Evolutionary conservation across 108 stramenopile species (phyloP).

Genomic region (Parmales sp.): DNA sequence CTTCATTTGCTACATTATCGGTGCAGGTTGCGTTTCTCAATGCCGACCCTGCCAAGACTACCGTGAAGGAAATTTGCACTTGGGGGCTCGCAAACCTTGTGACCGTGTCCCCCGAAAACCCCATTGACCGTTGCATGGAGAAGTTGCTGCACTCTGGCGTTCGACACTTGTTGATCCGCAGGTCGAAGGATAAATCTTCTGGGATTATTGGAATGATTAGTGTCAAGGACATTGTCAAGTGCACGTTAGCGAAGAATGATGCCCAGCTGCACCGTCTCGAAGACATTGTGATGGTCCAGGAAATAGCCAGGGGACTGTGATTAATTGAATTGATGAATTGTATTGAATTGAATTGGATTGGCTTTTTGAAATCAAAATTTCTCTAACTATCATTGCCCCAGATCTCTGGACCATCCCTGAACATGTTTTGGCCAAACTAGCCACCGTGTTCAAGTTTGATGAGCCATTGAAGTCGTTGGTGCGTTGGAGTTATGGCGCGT

Average conservation of each 20-base stretch:
- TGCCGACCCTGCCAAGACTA: not conserved
- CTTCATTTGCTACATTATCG: too few species aligned
- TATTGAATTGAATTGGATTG: too few species aligned
- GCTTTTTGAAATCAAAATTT: too few species aligned
- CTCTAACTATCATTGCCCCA: too few species aligned
- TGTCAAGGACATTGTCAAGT: slow-evolving; percentile 14
- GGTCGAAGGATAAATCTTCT: not conserved
- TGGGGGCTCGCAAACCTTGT: not conserved
- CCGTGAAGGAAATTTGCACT: not conserved
- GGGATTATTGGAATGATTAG: not conserved
- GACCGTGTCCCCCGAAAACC: not conserved
- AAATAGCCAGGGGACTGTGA: too few species aligned
- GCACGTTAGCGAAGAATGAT: not conserved
- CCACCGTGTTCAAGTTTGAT: too few species aligned
- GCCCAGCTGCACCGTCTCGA: slow-evolving; percentile 6
- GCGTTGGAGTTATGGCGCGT: too few species aligned
- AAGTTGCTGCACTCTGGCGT: not conserved
- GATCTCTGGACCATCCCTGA: too few species aligned
- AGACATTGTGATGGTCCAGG: too few species aligned
- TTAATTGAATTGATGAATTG: too few species aligned
- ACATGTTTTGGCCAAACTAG: too few species aligned
- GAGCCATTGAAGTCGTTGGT: too few species aligned
- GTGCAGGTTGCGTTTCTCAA: not conserved
- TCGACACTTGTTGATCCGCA: not conserved
- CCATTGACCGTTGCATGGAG: slow-evolving; percentile 9